phyloP scores from a whole-genome alignment of 495 filamentous ascomycete species.

The Trichoderma erinaceum region DNA sequence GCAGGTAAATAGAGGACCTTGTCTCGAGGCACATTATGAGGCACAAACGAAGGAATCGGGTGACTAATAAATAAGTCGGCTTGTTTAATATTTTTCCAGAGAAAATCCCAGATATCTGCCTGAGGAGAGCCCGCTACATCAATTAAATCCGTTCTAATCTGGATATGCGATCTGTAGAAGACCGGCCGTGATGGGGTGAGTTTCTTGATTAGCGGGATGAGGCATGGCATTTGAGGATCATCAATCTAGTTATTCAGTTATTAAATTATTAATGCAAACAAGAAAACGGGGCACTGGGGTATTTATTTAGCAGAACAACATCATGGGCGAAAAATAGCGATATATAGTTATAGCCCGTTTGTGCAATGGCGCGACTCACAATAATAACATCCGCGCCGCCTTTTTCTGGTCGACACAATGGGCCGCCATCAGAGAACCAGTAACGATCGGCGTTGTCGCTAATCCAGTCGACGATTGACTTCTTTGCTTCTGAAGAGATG shows the following conservation, averaged over 20 bases:
- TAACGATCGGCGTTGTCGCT: slow-evolving; percentile 69
- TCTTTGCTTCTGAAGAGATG: slow-evolving; percentile 54
- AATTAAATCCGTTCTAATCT: slow-evolving; percentile 72
- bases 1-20: slow-evolving; percentile 77
- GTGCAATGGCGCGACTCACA: slow-evolving; percentile 33
- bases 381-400: slow-evolving; percentile 78
- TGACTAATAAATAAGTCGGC: slow-evolving; percentile 83
- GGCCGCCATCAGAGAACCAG: slow-evolving; percentile 65
- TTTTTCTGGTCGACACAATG: slow-evolving; percentile 56
- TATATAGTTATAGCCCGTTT: background rate
- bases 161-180: slow-evolving; percentile 78
- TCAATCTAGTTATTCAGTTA: slow-evolving; percentile 46
- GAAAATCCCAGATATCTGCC: slow-evolving; percentile 67
- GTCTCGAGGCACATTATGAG: slow-evolving; percentile 55
- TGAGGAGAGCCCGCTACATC: slow-evolving; percentile 57
- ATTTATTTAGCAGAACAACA: too few species aligned
- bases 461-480: slow-evolving; percentile 64
- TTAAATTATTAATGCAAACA: too few species aligned
- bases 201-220: slow-evolving; percentile 72
- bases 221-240: slow-evolving; percentile 80
- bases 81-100: slow-evolving; percentile 65
- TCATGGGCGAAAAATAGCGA: background rate
- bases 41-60: slow-evolving; percentile 73
- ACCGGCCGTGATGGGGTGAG: slow-evolving; percentile 68
- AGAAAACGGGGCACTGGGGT: too few species aligned